A percentile compares a stretch with the other conserved stretches of the same genome.
Evolutionary conservation across 192 early-diverging fungal species (phyloP).

Genomic region (Backusella morwellensis): DNA sequence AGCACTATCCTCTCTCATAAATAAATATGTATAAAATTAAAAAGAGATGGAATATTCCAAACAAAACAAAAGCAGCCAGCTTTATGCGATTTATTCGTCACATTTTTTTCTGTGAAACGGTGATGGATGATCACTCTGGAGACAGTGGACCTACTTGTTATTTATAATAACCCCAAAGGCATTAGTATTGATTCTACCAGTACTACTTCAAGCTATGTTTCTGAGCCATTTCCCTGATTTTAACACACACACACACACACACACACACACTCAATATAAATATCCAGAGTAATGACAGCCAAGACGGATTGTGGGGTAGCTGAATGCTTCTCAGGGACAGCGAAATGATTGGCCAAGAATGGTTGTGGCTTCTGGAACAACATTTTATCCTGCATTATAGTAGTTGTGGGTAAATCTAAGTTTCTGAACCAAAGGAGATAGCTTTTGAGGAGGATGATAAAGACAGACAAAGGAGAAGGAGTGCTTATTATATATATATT

Average conservation of each 20-base stretch:
- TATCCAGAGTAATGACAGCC: not conserved
- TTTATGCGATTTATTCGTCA: not conserved
- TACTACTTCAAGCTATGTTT: too few relatives aligned
- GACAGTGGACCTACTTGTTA: too few relatives aligned
- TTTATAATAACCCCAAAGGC: too few relatives aligned
- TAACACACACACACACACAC: not conserved
- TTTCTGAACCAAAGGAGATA: not conserved
- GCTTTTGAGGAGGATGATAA: not conserved
- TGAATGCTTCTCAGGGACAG: not conserved
- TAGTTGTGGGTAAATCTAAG: not conserved
- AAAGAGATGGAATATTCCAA: not conserved
- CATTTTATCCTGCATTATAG: not conserved
- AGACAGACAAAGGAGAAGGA: not conserved
- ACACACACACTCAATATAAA: not conserved
- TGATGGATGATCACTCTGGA: not conserved
- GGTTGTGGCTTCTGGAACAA: not conserved
- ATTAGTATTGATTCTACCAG: too few relatives aligned
- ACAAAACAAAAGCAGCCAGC: not conserved
- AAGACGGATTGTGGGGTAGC: not conserved
- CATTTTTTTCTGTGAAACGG: not conserved
- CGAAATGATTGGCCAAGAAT: not conserved
- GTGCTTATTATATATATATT: not conserved
- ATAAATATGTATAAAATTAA: not conserved
- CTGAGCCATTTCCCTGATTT: not conserved
- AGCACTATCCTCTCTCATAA: not conserved